Conservation (phyloP, 2,329 filamentous ascomycete genomes). For the Didymella pomorum region DNA sequence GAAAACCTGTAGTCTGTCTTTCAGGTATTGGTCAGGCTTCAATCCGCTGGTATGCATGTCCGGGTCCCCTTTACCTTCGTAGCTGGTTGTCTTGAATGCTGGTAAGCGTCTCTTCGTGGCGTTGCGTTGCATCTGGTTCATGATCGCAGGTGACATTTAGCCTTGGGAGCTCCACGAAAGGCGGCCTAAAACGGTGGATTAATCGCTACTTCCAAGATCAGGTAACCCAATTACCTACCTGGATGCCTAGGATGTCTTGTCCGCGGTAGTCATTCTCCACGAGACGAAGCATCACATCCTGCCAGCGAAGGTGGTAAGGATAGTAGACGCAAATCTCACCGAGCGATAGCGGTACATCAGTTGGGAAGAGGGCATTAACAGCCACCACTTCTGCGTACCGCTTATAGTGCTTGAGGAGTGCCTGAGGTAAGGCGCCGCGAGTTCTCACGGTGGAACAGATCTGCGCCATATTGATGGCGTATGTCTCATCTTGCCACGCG, state of each 20-base stretch:
- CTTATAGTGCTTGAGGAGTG: not conserved
- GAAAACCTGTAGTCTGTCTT: constrained; percentile 12
- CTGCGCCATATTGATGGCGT: not conserved
- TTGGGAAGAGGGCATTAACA: constrained; percentile 36
- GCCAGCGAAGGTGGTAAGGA: constrained; percentile 38
- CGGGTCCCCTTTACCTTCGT: constrained; percentile 23
- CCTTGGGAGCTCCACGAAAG: constrained; percentile 25
- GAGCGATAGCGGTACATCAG: constrained; percentile 34
- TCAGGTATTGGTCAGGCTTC: constrained; percentile 12
- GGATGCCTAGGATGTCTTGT: constrained; percentile 32
- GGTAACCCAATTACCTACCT: constrained; percentile 12
- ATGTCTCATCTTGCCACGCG: not conserved
- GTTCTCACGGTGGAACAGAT: not conserved
- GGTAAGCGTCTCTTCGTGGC: constrained; percentile 17
- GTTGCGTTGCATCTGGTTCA: constrained; percentile 30
- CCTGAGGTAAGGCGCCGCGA: no score
- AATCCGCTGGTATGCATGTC: constrained; percentile 28
- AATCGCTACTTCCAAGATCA: not conserved
- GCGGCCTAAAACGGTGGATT: not conserved
- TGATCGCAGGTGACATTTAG: constrained; percentile 8
- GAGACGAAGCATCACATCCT: constrained; percentile 34
- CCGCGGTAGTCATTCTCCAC: constrained; percentile 33
- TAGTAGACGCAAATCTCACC: constrained; percentile 42
- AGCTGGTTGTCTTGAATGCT: constrained; percentile 20
- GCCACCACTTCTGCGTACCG: constrained; percentile 36